These are phyloP conservation scores for Teratosphaeria destructans DNA, from an alignment of 2,329 filamentous ascomycete genomes.

Conservation along the genomic window DNA sequence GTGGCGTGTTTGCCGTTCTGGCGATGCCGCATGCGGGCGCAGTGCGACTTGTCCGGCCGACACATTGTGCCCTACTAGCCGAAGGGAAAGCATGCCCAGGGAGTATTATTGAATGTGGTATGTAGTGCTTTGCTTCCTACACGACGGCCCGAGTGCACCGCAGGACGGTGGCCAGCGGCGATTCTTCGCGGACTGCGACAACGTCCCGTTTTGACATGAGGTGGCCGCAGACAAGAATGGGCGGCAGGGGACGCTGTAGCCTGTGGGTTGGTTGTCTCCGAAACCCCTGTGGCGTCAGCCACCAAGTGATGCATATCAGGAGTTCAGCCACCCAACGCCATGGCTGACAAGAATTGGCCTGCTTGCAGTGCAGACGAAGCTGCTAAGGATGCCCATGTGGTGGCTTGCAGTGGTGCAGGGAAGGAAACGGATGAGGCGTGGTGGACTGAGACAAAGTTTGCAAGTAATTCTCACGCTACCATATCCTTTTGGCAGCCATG, in stretches of 20 bases:
- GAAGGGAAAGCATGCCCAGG: background rate
- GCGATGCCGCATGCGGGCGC: background rate
- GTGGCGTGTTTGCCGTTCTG: background rate
- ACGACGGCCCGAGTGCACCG: no score
- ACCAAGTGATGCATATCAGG: background rate
- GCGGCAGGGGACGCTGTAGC: background rate
- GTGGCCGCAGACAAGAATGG: no score
- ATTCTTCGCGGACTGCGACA: no score
- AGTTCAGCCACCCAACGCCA: background rate
- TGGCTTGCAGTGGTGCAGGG: background rate
- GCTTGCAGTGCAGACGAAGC: background rate
- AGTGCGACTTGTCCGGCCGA: background rate
- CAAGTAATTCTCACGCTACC: conserved; percentile 47
- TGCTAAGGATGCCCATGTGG: background rate
- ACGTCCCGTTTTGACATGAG: no score
- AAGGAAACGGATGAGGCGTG: background rate
- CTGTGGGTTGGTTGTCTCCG: no score
- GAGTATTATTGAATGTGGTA: no score
- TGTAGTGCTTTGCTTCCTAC: no score
- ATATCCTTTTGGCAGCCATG: conserved; percentile 95
- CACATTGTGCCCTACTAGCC: background rate
- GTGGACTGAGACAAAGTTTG: background rate
- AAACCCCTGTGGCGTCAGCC: background rate
- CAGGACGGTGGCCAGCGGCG: no score
- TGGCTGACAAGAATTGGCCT: background rate